Base-by-base conservation (phyloP, 2,329 filamentous ascomycete species). In the Cladosporium sp. region DNA sequence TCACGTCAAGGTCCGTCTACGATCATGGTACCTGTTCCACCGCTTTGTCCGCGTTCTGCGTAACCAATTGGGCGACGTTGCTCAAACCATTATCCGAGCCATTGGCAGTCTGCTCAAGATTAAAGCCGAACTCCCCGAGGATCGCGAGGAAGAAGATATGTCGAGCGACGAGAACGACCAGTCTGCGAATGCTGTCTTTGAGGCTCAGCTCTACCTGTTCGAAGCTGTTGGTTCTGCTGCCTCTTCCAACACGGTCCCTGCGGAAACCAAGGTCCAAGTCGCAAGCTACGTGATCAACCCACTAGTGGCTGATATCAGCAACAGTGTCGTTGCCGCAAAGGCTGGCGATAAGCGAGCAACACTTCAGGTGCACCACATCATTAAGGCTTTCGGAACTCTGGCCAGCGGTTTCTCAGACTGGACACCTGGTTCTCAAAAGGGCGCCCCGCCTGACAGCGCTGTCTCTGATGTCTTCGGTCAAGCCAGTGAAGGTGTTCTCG, bases 1-100 rank as follows among this genome's bases (percentile, higher is more conserved):
- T 38, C 91, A 97, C 73, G 87, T 92, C 68, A 92, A 93, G 73
- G 91, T 99, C 69, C 92, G 92, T 74, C 91, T 90, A 7, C 88
- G 95, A 67, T 96, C 95, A 0, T 99, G 95, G 95, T 99, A 98
- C 78, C 86, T 99, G 1, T 97, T 99, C 81, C 91, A 93, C 73
- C 91, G 93, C 30, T 90, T 97, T 68, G 91, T 96, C 67, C 96
- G 94, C 80, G 92, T 95, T 71, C 84, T 99, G 36, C 87, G 93
- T 66, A 83, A 86, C 5, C 90, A 96, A 74, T 87, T 99, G 55
- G 93, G 92, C 64, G 92, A 95, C 74, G 90, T 97, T 36, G 93
- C 94, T 0, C 91, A 97, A 77, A 94, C 90, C 0, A 90, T 99
- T 59, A 96, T 99, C 65, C 89, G 93, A 74, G 94, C 94, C 44